Conservation (phyloP, 202 grass and related monocot genomes). For the Brachypodium distachyon region DNA sequence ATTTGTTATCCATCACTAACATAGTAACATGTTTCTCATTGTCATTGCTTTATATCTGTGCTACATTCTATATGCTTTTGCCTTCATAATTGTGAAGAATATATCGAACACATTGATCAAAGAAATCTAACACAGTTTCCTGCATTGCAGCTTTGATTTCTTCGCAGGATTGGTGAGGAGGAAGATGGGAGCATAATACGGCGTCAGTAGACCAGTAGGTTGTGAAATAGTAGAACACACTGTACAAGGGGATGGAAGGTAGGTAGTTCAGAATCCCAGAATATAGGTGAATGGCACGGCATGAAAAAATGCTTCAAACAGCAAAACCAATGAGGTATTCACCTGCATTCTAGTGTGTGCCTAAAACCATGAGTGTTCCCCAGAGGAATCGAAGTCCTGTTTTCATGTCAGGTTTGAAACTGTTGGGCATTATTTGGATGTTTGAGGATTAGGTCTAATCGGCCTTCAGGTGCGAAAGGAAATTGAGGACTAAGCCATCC, state of each 20-base stretch:
- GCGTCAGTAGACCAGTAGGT: not conserved
- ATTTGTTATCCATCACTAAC: not conserved
- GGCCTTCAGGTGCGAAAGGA: no score
- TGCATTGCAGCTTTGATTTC: constrained; percentile 85
- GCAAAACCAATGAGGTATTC: not conserved
- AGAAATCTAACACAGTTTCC: constrained; percentile 8
- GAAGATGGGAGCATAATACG: constrained; percentile 40
- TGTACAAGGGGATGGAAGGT: not conserved
- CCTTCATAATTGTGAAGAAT: not conserved
- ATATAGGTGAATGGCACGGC: not conserved
- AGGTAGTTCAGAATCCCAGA: not conserved
- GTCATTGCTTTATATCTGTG: not conserved
- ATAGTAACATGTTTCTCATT: not conserved
- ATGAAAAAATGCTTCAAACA: not conserved
- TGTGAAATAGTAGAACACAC: not conserved
- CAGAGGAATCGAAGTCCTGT: not conserved
- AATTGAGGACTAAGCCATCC: no score
- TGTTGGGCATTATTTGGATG: not conserved
- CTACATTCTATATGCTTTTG: not conserved
- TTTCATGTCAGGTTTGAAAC: not conserved
- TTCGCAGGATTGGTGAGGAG: constrained; percentile 86
- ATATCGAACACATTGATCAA: not conserved
- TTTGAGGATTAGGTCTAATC: no score
- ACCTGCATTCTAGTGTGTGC: not conserved
- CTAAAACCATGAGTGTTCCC: not conserved